A percentile compares a stretch with the other conserved stretches of the same genome.
Evolutionary conservation across 2,329 filamentous ascomycete species (phyloP).

Genomic region (Hysterium pulicare): DNA sequence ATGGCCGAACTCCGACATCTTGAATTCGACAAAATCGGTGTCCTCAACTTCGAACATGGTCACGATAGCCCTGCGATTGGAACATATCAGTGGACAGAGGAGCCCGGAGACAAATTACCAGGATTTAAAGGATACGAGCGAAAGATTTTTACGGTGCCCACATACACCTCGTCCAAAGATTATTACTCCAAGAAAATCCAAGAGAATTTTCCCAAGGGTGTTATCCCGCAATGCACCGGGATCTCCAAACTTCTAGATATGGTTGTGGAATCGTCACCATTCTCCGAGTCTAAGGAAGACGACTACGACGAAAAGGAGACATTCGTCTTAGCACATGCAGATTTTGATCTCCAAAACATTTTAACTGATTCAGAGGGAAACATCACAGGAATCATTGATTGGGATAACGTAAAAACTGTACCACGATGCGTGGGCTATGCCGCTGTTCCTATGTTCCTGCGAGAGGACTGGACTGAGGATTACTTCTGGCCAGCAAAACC

Average conservation of each 20-base stretch:
- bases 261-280: neutral
- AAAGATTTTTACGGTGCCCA: neutral
- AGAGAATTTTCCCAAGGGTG: neutral
- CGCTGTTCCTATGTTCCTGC: constrained; percentile 3
- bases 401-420: constrained; percentile 1
- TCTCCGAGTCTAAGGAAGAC: neutral
- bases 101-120: too few species aligned
- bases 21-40: constrained; percentile 3
- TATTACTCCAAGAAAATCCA: neutral
- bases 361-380: constrained; percentile 5
- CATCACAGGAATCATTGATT: constrained; percentile 8
- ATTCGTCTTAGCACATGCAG: constrained; percentile 4
- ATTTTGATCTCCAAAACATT: constrained; percentile 7
- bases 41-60: constrained; percentile 3
- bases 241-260: neutral
- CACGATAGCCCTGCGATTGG: constrained; percentile 2
- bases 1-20: constrained; percentile 1
- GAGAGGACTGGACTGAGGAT: constrained; percentile 2
- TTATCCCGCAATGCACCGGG: neutral
- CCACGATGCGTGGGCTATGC: constrained; percentile 4
- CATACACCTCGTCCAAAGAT: neutral
- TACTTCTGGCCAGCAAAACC: neutral
- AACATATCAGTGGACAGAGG: neutral
- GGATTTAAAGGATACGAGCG: neutral
- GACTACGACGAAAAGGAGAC: neutral